A percentile compares a stretch with the other conserved stretches of the same genome.
Conservation (phyloP, 768 basidiomycete genomes). For the Russula brevipes region DNA sequence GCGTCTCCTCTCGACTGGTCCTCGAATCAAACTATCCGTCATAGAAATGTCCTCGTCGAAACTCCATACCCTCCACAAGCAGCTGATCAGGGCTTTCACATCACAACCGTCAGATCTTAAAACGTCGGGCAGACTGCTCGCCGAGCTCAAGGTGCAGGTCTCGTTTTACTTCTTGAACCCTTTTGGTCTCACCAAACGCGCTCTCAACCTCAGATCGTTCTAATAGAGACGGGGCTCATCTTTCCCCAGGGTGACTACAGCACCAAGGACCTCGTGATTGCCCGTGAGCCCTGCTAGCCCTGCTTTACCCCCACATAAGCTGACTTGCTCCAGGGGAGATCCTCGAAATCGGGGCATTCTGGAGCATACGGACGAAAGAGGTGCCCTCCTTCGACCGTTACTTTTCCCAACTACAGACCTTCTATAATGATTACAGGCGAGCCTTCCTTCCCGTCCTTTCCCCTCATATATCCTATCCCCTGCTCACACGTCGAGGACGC, state of each 20-base stretch:
- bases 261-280: slow-evolving; percentile 51
- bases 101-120: slow-evolving; percentile 62
- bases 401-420: slow-evolving; percentile 84
- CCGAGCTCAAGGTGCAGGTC: slow-evolving; percentile 69
- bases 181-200: background rate
- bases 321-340: slow-evolving; percentile 65
- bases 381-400: slow-evolving; percentile 94
- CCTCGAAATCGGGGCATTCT: slow-evolving; percentile 92
- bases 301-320: background rate
- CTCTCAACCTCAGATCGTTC: slow-evolving; percentile 50
- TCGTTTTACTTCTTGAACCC: background rate
- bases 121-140: slow-evolving; percentile 56
- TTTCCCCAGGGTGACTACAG: slow-evolving; percentile 64
- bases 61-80: slow-evolving; percentile 56
- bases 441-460: slow-evolving; percentile 6
- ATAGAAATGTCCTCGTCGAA: slow-evolving; percentile 45
- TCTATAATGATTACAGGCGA: slow-evolving; percentile 82
- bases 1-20: background rate
- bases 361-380: slow-evolving; percentile 84
- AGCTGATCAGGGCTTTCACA: slow-evolving; percentile 62
- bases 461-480: background rate
- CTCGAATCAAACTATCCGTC: background rate
- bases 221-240: slow-evolving; percentile 72
- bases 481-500: background rate
- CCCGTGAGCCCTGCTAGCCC: slow-evolving; percentile 13